A percentile compares a stretch with the other conserved stretches of the same genome.
These are phyloP conservation scores for Udeniomyces megalosporus DNA, from an alignment of 768 basidiomycete species.

Conservation along the genomic window DNA sequence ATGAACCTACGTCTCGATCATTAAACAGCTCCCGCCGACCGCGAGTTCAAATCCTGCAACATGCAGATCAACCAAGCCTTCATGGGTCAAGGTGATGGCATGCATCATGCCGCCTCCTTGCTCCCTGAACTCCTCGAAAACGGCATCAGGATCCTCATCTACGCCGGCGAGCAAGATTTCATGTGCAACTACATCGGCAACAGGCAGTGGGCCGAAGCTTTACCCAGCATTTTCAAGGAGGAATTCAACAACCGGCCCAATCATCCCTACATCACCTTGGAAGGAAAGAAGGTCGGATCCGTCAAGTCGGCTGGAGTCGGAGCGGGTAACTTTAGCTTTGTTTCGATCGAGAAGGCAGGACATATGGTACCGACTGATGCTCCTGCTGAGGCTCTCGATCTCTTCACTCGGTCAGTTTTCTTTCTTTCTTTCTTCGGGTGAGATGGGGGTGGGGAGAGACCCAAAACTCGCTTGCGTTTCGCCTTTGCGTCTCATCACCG, in stretches of 20 bases:
- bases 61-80: constrained; percentile 30
- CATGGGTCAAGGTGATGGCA: constrained; percentile 60
- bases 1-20: no score
- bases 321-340: constrained; percentile 75
- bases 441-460: no score
- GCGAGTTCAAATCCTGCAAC: constrained; percentile 32
- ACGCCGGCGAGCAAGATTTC: constrained; percentile 57
- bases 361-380: constrained; percentile 76
- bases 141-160: constrained; percentile 70
- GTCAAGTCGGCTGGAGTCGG: constrained; percentile 45
- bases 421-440: no score
- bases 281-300: constrained; percentile 52
- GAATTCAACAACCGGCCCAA: constrained; percentile 42
- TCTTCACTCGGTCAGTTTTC: constrained; percentile 30
- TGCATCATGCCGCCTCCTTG: constrained; percentile 63
- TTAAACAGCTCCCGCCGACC: constrained; percentile 22
- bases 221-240: constrained; percentile 44
- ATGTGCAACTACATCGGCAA: constrained; percentile 71
- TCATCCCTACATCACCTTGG: constrained; percentile 42
- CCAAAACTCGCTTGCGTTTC: no score
- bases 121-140: constrained; percentile 66
- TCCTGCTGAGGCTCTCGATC: constrained; percentile 62
- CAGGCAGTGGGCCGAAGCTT: constrained; percentile 51
- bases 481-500: no score
- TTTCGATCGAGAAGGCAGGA: constrained; percentile 63